phyloP scores from a whole-genome alignment of 139 green algal species.

The Picochlorum sp. region DNA sequence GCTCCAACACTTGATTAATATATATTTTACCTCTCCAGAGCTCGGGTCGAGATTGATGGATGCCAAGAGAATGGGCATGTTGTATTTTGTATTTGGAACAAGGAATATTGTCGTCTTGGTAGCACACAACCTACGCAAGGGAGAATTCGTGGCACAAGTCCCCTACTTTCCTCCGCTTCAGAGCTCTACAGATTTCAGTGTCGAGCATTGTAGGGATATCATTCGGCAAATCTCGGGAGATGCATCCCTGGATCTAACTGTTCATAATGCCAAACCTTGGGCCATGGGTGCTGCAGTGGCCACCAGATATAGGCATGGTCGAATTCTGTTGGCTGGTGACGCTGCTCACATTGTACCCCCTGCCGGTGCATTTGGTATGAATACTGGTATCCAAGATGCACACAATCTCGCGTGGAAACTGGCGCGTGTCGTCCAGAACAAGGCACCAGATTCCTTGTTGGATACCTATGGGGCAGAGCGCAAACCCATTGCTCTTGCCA shows the following conservation, averaged over 20 bases:
- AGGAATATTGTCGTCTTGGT: constrained; percentile 77
- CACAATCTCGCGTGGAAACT: constrained; percentile 96
- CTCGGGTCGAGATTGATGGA: constrained; percentile 21
- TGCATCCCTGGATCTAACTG: constrained; percentile 14
- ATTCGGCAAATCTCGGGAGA: constrained; percentile 38
- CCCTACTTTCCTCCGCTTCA: constrained; percentile 86
- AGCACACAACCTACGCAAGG: constrained; percentile 69
- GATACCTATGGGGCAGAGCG: constrained; percentile 70
- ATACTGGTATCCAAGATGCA: constrained; percentile 83
- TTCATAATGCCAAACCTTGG: constrained; percentile 50
- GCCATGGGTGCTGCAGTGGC: constrained; percentile 78
- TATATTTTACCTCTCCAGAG: constrained; percentile 65
- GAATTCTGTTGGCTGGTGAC: constrained; percentile 79
- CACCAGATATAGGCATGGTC: constrained; percentile 35
- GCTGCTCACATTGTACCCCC: constrained; percentile 84
- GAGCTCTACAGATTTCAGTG: constrained; percentile 57
- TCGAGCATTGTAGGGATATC: constrained; percentile 29
- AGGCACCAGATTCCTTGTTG: constrained; percentile 40
- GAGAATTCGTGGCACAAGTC: constrained; percentile 94
- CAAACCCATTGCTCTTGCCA: constrained; percentile 59
- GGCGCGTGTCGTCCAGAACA: constrained; percentile 50
- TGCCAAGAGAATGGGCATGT: constrained; percentile 62
- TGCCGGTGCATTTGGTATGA: constrained; percentile 92
- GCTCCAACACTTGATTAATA: constrained; percentile 82
- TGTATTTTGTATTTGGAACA: constrained; percentile 93